Evolutionary conservation across 2,329 filamentous ascomycete species (phyloP).

Genomic region (Aspergillus sp.): DNA sequence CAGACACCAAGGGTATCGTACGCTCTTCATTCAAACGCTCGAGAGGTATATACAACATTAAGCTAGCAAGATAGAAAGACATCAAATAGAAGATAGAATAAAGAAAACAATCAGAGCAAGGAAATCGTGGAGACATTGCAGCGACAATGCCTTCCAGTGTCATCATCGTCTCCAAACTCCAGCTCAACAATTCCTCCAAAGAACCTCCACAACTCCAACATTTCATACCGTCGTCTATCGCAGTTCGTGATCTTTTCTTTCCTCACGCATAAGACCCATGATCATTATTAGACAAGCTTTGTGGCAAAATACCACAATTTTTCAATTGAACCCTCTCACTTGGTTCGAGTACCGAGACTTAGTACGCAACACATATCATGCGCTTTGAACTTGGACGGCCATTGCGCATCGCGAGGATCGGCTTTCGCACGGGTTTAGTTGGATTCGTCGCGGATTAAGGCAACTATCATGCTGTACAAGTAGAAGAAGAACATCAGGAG

Average conservation of each 20-base stretch:
- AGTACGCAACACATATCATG: not conserved
- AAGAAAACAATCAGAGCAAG: constrained; percentile 7
- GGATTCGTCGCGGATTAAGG: constrained; percentile 90
- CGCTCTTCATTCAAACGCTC: constrained; percentile 33
- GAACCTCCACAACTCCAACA: not conserved
- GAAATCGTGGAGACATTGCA: constrained; percentile 10
- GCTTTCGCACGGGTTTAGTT: constrained; percentile 53
- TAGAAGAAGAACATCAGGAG: constrained; percentile 99
- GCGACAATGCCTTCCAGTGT: constrained; percentile 2
- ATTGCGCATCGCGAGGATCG: constrained; percentile 35
- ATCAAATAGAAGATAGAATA: constrained; percentile 16
- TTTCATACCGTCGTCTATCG: constrained; percentile 1
- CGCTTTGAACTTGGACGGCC: constrained; percentile 15
- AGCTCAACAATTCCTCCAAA: not conserved
- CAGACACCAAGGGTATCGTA: constrained; percentile 24
- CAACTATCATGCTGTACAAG: constrained; percentile 97
- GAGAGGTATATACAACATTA: constrained; percentile 34
- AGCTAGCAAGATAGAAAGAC: constrained; percentile 14
- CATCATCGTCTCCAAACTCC: not conserved
- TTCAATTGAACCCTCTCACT: not conserved
- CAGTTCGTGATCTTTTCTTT: not conserved
- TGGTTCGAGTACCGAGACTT: not conserved
- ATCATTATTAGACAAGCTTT: not conserved
- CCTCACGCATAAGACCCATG: not conserved
- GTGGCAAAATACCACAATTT: not conserved